These are phyloP conservation scores for Lactifluus pinguis DNA, from an alignment of 768 basidiomycete species.

Conservation along the genomic window DNA sequence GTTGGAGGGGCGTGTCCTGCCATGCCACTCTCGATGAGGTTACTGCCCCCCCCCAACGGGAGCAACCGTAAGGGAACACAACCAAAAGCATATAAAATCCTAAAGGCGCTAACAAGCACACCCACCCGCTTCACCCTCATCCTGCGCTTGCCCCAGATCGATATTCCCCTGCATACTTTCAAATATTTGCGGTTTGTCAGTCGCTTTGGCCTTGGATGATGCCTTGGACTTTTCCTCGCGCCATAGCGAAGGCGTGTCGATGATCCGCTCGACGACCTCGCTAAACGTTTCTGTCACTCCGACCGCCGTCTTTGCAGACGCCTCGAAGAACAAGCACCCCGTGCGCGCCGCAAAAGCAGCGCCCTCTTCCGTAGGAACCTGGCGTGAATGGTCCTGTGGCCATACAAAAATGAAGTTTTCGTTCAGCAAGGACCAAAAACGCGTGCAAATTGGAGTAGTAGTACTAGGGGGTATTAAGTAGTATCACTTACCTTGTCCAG, in stretches of 20 bases:
- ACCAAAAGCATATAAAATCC: too few species aligned
- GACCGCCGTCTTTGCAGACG: constrained; percentile 84
- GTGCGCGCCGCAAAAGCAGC: constrained; percentile 73
- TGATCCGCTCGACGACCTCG: constrained; percentile 71
- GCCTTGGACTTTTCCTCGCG: constrained; percentile 27
- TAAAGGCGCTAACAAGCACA: constrained; percentile 27
- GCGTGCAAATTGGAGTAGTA: too few species aligned
- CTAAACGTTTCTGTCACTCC: constrained; percentile 71
- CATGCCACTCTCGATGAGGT: too few species aligned
- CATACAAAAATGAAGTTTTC: background rate
- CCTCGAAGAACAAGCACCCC: constrained; percentile 82
- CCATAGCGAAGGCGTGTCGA: constrained; percentile 82
- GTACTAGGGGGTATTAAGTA: too few species aligned
- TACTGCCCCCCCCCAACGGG: too few species aligned
- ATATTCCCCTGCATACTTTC: constrained; percentile 38
- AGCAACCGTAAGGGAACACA: background rate
- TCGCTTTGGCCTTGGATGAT: constrained; percentile 13
- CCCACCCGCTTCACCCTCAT: constrained; percentile 21
- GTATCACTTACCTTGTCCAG: constrained; percentile 62
- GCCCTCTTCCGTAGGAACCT: constrained; percentile 74
- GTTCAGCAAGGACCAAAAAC: background rate
- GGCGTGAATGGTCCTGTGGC: constrained; percentile 75
- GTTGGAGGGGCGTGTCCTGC: too few species aligned
- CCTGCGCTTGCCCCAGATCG: constrained; percentile 24
- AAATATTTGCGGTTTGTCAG: background rate